Conservation (phyloP, 208 protist genomes). For the Trypanosoma cruzi region DNA sequence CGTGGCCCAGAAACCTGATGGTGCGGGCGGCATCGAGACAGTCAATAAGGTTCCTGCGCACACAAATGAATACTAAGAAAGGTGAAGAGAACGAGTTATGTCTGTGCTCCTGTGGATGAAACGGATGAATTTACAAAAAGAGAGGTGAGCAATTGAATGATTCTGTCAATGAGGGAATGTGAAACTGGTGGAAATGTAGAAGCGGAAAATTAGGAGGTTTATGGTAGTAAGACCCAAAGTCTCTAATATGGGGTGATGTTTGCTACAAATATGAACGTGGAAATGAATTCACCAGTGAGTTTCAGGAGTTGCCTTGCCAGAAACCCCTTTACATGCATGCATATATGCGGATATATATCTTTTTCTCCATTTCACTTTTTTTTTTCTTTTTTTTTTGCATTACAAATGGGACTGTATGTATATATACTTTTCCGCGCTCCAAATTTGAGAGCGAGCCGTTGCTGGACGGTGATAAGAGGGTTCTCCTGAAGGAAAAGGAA, state of each 20-base stretch:
- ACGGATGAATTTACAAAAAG: not conserved
- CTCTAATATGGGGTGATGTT: not conserved
- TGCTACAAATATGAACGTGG: not conserved
- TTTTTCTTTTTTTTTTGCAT: not conserved
- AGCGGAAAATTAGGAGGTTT: not conserved
- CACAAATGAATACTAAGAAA: slow-evolving; percentile 79
- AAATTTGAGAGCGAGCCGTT: not conserved
- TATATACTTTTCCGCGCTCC: not conserved
- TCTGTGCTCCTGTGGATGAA: slow-evolving; percentile 8
- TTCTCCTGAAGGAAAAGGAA: not conserved
- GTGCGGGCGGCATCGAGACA: slow-evolving; percentile 53
- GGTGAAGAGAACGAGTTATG: not conserved
- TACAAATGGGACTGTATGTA: not conserved
- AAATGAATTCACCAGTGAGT: not conserved
- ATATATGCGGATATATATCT: slow-evolving; percentile 3
- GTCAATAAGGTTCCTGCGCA: slow-evolving; percentile 70
- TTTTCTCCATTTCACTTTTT: not conserved
- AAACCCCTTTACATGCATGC: not conserved
- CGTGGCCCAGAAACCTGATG: slow-evolving; percentile 56
- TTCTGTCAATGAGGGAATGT: not conserved
- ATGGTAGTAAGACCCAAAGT: not conserved
- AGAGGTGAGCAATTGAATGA: not conserved
- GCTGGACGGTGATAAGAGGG: not conserved
- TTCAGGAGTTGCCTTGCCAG: not conserved
- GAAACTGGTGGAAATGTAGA: not conserved